Conservation (phyloP, 2,329 filamentous ascomycete genomes). For the Aspergillus sp. region DNA sequence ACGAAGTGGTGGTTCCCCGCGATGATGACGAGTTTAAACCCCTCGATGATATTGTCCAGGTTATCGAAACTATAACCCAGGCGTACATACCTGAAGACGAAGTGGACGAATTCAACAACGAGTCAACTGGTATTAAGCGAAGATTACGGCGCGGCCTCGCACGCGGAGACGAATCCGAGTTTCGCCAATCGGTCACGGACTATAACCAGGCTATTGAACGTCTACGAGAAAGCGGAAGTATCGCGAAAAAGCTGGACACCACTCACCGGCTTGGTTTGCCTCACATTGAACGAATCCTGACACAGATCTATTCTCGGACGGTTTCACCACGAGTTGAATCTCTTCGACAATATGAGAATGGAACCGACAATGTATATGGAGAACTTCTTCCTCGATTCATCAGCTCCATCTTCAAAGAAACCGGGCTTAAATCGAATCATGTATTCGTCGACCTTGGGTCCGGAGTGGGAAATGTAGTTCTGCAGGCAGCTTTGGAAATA, state of each 20-base stretch:
- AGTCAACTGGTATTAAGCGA: constrained; percentile 71
- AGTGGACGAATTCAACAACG: constrained; percentile 67
- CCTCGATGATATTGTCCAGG: constrained; percentile 68
- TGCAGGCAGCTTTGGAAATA: constrained; percentile 89
- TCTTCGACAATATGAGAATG: constrained; percentile 81
- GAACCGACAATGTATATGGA: constrained; percentile 91
- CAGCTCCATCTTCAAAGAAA: constrained; percentile 76
- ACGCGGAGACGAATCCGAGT: constrained; percentile 67
- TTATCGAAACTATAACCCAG: constrained; percentile 68
- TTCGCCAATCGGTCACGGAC: constrained; percentile 68
- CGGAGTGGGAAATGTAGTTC: constrained; percentile 90
- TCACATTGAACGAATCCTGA: constrained; percentile 76
- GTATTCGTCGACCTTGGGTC: constrained; percentile 94
- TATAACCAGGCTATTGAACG: constrained; percentile 73
- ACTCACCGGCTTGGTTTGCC: constrained; percentile 69
- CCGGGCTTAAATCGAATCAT: constrained; percentile 74
- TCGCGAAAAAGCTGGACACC: constrained; percentile 69
- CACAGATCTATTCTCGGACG: constrained; percentile 86
- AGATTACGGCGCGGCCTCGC: constrained; percentile 73
- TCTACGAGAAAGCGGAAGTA: constrained; percentile 67
- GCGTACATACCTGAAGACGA: constrained; percentile 76
- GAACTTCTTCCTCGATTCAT: constrained; percentile 85
- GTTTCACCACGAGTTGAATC: constrained; percentile 86
- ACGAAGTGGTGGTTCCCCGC: constrained; percentile 74
- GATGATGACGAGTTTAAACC: constrained; percentile 72